Percentiles rank a stretch among this genome's conserved stretches.
Conservation (phyloP, 2,329 filamentous ascomycete species). For the Colletotrichum navitas region DNA sequence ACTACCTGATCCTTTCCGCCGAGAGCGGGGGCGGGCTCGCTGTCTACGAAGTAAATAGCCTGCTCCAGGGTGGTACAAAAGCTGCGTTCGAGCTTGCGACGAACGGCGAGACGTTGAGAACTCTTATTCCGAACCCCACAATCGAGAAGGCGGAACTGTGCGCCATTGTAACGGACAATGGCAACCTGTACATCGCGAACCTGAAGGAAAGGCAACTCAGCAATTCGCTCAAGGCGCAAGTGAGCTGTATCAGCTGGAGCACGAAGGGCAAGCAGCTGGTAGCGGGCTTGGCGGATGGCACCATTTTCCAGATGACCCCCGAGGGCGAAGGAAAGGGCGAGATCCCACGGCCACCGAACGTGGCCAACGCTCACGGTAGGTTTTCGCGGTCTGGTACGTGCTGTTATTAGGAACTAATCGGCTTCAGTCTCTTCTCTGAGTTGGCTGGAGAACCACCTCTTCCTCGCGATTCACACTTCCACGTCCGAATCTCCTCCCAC, state of each 20-base stretch:
- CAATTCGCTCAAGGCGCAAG: slow-evolving; percentile 74
- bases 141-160: slow-evolving; percentile 79
- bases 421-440: slow-evolving; percentile 78
- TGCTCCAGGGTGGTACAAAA: slow-evolving; percentile 75
- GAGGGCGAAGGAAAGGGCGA: slow-evolving; percentile 81
- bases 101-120: slow-evolving; percentile 78
- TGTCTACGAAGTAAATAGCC: slow-evolving; percentile 80
- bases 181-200: slow-evolving; percentile 87
- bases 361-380: slow-evolving; percentile 77
- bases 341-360: slow-evolving; percentile 80
- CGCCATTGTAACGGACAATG: slow-evolving; percentile 83
- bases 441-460: slow-evolving; percentile 91
- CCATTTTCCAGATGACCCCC: slow-evolving; percentile 84
- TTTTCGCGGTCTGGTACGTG: slow-evolving; percentile 38
- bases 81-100: slow-evolving; percentile 82
- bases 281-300: slow-evolving; percentile 85
- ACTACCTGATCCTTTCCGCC: slow-evolving; percentile 84
- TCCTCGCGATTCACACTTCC: slow-evolving; percentile 83
- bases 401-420: slow-evolving; percentile 47
- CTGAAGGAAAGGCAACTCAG: slow-evolving; percentile 77
- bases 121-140: slow-evolving; percentile 84
- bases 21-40: slow-evolving; percentile 85
- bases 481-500: slow-evolving; percentile 68
- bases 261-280: slow-evolving; percentile 92
- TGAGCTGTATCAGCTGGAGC: slow-evolving; percentile 92